Base-by-base conservation (phyloP, 2,329 filamentous ascomycete genomes). In the Arachnomyces sp. region DNA sequence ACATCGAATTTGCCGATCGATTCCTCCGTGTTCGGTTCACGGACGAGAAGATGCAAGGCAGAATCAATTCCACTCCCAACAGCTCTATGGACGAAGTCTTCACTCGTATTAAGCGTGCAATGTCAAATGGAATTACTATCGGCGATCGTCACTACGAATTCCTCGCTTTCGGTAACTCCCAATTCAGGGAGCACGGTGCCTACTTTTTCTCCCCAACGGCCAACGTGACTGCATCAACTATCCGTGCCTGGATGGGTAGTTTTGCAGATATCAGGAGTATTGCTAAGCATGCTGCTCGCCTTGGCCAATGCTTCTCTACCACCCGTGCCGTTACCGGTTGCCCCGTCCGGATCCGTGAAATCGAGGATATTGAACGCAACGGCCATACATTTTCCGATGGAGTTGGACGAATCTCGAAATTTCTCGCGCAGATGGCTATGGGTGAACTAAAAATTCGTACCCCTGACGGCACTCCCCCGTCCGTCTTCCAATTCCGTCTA, bases 291-390 rank as follows among this genome's bases (percentile, higher is more conserved):
- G 84, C 87, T 35, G 87, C 92, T 18, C 77, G 92, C 18, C 69
- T 96, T 13, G 92, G 92, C 0, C 92, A 96, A 61, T 95, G 89
- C 57, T 95, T 98, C 57, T 95, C 92, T 0, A 95, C 90, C 0
- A 98, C 92, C 0, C 71, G 84, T 44, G 79, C 83, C 8, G 79
- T 94, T 31, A 72, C 70, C 18, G 73, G 78, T 12, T 76, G 80
- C 15, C 73, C 71, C 0, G 75, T 82, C 5, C 68, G 71, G 1
- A 59, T 76, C 17, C 68, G 75, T 9, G 67, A 69, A 4, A 76
- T 90, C 25, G 61, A 71, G 0, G 92, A 96, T 48, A 74, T 96
- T 14, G 68, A 79, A 43, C 71, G 73, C 2, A 79, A 84, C 34
- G 75, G 70, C 0, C 80, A 77, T 54, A 82, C 70, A 44, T 98